Conservation (phyloP, 305 asterid species). For the Euphrasia arctica region DNA sequence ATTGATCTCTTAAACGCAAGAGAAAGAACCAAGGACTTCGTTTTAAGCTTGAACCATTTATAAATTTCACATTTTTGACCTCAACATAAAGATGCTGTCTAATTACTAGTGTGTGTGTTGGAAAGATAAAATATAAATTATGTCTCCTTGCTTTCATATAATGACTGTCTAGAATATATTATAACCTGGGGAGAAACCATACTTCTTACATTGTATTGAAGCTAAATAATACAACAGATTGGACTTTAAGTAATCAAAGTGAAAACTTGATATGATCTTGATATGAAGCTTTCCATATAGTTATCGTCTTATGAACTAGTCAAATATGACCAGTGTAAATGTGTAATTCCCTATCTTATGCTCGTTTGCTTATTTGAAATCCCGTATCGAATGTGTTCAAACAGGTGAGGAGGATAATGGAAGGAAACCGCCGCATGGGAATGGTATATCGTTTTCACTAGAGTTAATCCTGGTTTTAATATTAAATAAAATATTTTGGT, state of each 20-base stretch:
- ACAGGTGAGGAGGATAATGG: slow-evolving; percentile 98
- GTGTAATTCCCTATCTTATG: too few relatives aligned
- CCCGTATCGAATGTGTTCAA: slow-evolving; percentile 24
- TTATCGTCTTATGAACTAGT: slow-evolving; percentile 17
- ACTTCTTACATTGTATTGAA: not conserved
- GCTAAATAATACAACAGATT: slow-evolving; percentile 3
- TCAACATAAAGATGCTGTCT: not conserved
- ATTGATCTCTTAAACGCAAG: not conserved
- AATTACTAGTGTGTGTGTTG: not conserved
- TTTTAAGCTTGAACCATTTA: not conserved
- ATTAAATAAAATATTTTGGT: slow-evolving; percentile 6
- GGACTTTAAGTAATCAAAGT: slow-evolving; percentile 3
- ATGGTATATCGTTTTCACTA: slow-evolving; percentile 47
- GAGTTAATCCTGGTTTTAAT: slow-evolving; percentile 15
- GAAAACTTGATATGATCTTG: not conserved
- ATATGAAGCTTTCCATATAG: not conserved
- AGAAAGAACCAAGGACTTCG: not conserved
- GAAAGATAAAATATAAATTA: not conserved
- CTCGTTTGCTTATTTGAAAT: slow-evolving; percentile 18
- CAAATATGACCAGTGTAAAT: not conserved
- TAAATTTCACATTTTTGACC: slow-evolving; percentile 13
- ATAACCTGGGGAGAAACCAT: not conserved
- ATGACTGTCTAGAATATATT: not conserved
- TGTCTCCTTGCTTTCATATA: not conserved
- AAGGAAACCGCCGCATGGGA: slow-evolving; percentile 98